phyloP scores from a whole-genome alignment of 2,329 filamentous ascomycete genomes.

The Cordyceps farinosa region DNA sequence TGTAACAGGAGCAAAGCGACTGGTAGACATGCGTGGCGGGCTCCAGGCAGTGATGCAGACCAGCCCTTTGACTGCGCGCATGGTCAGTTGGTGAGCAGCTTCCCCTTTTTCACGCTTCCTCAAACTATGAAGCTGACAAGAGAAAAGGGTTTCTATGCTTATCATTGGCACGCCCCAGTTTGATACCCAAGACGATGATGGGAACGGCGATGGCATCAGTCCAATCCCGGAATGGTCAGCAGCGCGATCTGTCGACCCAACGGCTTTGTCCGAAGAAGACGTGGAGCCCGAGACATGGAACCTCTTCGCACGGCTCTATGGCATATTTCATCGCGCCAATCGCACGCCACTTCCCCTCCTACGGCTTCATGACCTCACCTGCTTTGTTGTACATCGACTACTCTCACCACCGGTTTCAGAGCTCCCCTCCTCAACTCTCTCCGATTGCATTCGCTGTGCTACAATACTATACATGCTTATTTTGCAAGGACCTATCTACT shows the following conservation, averaged over 20 bases:
- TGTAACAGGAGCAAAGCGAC: constrained; percentile 45
- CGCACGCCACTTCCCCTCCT: constrained; percentile 33
- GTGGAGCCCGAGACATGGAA: constrained; percentile 35
- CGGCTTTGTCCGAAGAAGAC: constrained; percentile 23
- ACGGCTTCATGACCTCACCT: constrained; percentile 52
- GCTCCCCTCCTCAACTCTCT: background rate
- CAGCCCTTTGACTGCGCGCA: constrained; percentile 52
- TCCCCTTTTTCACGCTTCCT: background rate
- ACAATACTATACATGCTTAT: constrained; percentile 11
- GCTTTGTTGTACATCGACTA: constrained; percentile 51
- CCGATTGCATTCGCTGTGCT: constrained; percentile 8
- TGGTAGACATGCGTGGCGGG: constrained; percentile 49
- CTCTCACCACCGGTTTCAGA: constrained; percentile 24
- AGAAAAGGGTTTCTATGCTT: constrained; percentile 53
- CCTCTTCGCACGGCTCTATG: constrained; percentile 41
- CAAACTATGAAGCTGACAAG: background rate
- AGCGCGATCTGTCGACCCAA: constrained; percentile 12
- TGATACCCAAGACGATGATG: constrained; percentile 45
- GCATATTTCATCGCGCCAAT: constrained; percentile 37
- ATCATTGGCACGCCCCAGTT: constrained; percentile 53
- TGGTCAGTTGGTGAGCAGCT: constrained; percentile 48
- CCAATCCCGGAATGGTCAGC: constrained; percentile 47
- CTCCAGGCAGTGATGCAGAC: constrained; percentile 45
- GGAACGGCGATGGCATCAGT: constrained; percentile 46
- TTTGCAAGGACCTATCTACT: constrained; percentile 15